These are phyloP conservation scores for Limtongia smithiae DNA, from an alignment of 805 yeast species.

Conservation along the genomic window DNA sequence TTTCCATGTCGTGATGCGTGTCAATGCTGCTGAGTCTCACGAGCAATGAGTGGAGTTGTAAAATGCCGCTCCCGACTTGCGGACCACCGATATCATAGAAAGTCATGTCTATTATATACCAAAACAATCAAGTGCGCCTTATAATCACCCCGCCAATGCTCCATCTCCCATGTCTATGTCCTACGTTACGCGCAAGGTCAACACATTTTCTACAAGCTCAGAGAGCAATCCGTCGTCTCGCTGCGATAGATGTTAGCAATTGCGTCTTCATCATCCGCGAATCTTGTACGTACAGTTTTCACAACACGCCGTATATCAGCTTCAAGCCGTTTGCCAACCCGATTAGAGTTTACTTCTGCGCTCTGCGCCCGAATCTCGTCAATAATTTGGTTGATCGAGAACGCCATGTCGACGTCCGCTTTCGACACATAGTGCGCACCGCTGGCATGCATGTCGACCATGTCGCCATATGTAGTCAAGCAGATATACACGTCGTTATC, in stretches of 20 bases:
- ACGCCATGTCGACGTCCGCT: conserved; percentile 11
- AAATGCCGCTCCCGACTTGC: no score
- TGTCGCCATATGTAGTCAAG: conserved; percentile 9
- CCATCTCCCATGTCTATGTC: background rate
- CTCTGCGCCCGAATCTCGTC: conserved; percentile 4
- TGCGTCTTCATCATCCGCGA: background rate
- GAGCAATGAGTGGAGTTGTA: no score
- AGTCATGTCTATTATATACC: no score
- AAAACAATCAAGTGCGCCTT: no score
- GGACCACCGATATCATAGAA: no score
- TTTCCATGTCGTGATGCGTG: no score
- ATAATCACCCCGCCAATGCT: background rate
- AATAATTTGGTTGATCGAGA: background rate
- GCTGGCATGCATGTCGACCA: background rate
- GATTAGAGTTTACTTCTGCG: background rate
- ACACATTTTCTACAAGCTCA: conserved; percentile 7
- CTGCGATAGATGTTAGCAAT: background rate
- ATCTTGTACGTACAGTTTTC: background rate
- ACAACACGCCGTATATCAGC: conserved; percentile 3
- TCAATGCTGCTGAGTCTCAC: no score
- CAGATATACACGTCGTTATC: conserved; percentile 3
- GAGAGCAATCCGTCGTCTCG: conserved; percentile 3
- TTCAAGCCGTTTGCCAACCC: background rate
- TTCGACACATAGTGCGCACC: conserved; percentile 11
- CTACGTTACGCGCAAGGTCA: conserved; percentile 1